Percentiles rank a stretch among this genome's conserved stretches.
These are phyloP conservation scores for Dionaea muscipula DNA, from an alignment of 179 eudicot species.

Conservation along the genomic window DNA sequence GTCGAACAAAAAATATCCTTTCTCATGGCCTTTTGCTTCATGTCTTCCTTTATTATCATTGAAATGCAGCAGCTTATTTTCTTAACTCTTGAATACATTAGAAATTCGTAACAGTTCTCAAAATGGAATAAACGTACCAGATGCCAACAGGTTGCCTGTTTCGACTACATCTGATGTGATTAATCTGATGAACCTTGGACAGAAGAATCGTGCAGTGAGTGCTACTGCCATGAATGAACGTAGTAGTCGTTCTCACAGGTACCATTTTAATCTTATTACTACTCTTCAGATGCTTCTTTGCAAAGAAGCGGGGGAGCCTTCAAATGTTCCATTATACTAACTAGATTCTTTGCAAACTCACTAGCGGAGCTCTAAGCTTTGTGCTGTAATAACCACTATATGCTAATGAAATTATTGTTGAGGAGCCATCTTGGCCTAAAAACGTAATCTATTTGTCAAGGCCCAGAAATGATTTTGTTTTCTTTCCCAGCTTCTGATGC, in stretches of 20 bases:
- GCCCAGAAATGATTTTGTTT: too few species aligned
- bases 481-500: too few species aligned
- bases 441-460: too few species aligned
- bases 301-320: too few species aligned
- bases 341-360: neutral
- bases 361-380: neutral
- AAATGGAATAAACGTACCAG: conserved; percentile 85
- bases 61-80: conserved; percentile 7
- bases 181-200: conserved; percentile 74
- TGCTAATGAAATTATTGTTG: too few species aligned
- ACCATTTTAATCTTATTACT: conserved; percentile 3
- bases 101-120: conserved; percentile 84
- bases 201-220: conserved; percentile 79
- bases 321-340: too few species aligned
- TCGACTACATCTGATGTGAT: conserved; percentile 74
- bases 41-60: neutral
- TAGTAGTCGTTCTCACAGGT: conserved; percentile 99
- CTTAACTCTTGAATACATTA: conserved; percentile 61
- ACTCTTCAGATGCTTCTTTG: too few species aligned
- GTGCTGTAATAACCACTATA: too few species aligned
- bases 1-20: conserved; percentile 90
- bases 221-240: conserved; percentile 98
- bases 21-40: conserved; percentile 3
- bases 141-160: conserved; percentile 76
- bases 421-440: too few species aligned